Conservation (phyloP, 1,284 basidiomycete species). For the Pseudomicrostroma phylloplanum region DNA sequence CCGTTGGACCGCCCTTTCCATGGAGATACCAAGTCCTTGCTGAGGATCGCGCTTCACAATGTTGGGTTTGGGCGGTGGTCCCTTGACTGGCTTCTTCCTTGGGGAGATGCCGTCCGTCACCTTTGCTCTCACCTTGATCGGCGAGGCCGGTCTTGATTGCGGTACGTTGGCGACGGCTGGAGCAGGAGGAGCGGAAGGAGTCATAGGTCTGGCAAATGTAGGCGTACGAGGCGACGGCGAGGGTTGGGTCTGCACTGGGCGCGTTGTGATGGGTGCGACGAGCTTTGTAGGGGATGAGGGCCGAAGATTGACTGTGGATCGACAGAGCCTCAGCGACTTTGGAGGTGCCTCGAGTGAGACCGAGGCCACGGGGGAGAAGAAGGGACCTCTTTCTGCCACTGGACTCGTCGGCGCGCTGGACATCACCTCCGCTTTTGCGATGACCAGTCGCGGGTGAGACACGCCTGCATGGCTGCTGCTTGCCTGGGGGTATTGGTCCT, state of each 20-base stretch:
- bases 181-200: too few relatives aligned
- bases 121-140: conserved; percentile 12
- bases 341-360: background rate
- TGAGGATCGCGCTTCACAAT: background rate
- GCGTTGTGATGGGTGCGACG: background rate
- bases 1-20: background rate
- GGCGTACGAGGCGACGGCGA: too few relatives aligned
- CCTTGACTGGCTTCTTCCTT: background rate
- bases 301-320: background rate
- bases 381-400: background rate
- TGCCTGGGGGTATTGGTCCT: background rate
- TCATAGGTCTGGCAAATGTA: too few relatives aligned
- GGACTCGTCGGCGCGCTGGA: background rate
- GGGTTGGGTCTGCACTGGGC: background rate
- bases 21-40: background rate
- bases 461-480: too few relatives aligned
- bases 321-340: too few relatives aligned
- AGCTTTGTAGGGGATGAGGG: background rate
- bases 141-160: conserved; percentile 5
- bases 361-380: background rate
- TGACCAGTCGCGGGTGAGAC: too few relatives aligned
- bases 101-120: conserved; percentile 10
- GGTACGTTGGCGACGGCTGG: background rate
- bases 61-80: background rate
- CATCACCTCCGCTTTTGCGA: too few relatives aligned